Percentiles rank a stretch among this genome's conserved stretches.
Evolutionary conservation across 2,329 filamentous ascomycete genomes (phyloP).

Genomic region (Fusarium sp.): DNA sequence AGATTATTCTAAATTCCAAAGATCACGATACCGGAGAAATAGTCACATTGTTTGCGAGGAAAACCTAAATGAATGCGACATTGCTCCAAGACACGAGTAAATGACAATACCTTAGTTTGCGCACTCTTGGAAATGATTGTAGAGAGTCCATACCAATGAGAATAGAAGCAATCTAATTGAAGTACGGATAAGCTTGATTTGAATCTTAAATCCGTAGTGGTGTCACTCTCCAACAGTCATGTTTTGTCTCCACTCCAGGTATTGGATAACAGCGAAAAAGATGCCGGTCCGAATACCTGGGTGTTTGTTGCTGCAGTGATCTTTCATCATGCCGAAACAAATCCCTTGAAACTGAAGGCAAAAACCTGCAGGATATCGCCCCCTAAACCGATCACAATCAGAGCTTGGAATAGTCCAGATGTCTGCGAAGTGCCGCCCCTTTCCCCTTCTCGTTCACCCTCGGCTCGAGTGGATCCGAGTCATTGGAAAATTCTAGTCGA

Average conservation of each 20-base stretch:
- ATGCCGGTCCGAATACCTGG: not conserved
- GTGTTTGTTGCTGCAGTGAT: not conserved
- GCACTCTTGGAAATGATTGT: not conserved
- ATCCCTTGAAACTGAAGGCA: not conserved
- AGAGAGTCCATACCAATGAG: not conserved
- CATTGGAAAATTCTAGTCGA: not conserved
- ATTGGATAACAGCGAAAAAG: not conserved
- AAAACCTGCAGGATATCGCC: not conserved
- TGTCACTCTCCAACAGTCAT: not conserved
- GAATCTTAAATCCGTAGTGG: not conserved
- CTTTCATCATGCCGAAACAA: not conserved
- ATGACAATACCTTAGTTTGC: not conserved
- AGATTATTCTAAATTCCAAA: not conserved
- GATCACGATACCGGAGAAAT: not conserved
- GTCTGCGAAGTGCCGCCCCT: not conserved
- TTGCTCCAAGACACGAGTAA: not conserved
- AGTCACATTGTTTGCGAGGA: not conserved
- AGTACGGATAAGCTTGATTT: not conserved
- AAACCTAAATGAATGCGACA: not conserved
- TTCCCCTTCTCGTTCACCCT: not conserved
- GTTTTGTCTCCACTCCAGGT: not conserved
- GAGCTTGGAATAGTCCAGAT: not conserved
- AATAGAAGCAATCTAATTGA: not conserved
- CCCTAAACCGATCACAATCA: not conserved
- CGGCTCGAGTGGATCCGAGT: not conserved